phyloP scores from a whole-genome alignment of 2,329 filamentous ascomycete species.

The Bipolaris gigantea region DNA sequence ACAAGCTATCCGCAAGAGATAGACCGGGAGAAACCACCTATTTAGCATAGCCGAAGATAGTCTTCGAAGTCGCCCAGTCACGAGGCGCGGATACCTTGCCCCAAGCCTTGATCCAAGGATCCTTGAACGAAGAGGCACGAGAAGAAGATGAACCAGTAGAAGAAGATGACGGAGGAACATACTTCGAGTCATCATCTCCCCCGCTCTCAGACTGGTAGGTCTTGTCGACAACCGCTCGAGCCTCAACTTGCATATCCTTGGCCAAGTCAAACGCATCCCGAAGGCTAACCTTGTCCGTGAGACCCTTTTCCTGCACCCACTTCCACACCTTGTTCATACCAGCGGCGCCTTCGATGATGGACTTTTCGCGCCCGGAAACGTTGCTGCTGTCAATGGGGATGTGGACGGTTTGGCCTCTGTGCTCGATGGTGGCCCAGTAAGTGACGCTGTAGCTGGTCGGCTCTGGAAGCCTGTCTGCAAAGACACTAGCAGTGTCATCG shows the following conservation, averaged over 20 bases:
- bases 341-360: conserved; percentile 7
- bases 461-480: not conserved
- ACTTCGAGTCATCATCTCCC: too few relatives aligned
- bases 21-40: too few relatives aligned
- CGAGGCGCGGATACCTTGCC: too few relatives aligned
- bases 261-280: conserved; percentile 30
- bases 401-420: conserved; percentile 10
- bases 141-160: too few relatives aligned
- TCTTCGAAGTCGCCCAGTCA: too few relatives aligned
- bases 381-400: conserved; percentile 23
- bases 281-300: conserved; percentile 21
- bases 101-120: too few relatives aligned
- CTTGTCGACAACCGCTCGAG: not conserved
- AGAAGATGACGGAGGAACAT: too few relatives aligned
- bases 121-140: too few relatives aligned
- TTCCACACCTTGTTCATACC: conserved; percentile 30
- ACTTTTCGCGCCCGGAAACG: conserved; percentile 26
- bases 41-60: too few relatives aligned
- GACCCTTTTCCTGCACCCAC: conserved; percentile 27
- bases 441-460: conserved; percentile 13
- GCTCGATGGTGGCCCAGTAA: conserved; percentile 26
- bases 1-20: too few relatives aligned
- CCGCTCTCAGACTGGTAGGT: too few relatives aligned
- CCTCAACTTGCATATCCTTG: conserved; percentile 11
- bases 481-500: not conserved